Evolutionary conservation across 495 filamentous ascomycete species (phyloP).

Genomic region (Aspergillus sclerotiicarbonarius): DNA sequence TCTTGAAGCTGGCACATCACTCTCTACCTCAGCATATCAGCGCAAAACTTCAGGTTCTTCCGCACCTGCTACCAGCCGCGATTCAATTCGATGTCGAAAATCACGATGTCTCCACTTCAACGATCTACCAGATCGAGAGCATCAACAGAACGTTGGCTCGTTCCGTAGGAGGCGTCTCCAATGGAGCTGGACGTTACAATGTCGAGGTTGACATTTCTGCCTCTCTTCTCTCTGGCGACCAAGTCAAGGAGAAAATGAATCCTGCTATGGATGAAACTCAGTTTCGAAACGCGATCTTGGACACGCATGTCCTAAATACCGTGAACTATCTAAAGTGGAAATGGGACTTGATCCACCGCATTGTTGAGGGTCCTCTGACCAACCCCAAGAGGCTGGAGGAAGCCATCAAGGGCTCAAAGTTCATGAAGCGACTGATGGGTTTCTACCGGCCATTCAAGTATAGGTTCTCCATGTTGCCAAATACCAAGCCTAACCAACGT

Average conservation of each 20-base stretch:
- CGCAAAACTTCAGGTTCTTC: constrained; percentile 76
- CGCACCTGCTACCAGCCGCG: constrained; percentile 74
- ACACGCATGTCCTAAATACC: constrained; percentile 80
- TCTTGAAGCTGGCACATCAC: constrained; percentile 81
- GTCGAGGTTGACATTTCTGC: constrained; percentile 48
- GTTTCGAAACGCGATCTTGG: constrained; percentile 81
- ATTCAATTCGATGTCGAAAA: constrained; percentile 65
- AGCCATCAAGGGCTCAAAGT: constrained; percentile 91
- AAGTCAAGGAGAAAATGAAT: constrained; percentile 67
- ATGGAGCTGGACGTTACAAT: constrained; percentile 39
- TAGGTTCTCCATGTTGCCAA: constrained; percentile 81
- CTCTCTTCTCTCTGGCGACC: constrained; percentile 50
- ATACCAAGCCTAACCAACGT: constrained; percentile 87
- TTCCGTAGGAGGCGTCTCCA: constrained; percentile 49
- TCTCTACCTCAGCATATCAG: constrained; percentile 78
- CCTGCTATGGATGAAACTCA: constrained; percentile 81
- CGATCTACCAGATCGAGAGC: constrained; percentile 96
- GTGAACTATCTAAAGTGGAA: constrained; percentile 93
- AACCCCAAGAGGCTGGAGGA: constrained; percentile 91
- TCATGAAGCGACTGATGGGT: constrained; percentile 88
- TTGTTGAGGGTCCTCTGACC: constrained; percentile 91
- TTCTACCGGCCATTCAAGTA: constrained; percentile 98
- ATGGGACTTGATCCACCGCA: constrained; percentile 85
- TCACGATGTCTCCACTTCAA: constrained; percentile 76
- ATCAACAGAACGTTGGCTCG: constrained; percentile 91